Conservation (phyloP, 495 filamentous ascomycete genomes). For the Melanomma pulvis-pyrius region DNA sequence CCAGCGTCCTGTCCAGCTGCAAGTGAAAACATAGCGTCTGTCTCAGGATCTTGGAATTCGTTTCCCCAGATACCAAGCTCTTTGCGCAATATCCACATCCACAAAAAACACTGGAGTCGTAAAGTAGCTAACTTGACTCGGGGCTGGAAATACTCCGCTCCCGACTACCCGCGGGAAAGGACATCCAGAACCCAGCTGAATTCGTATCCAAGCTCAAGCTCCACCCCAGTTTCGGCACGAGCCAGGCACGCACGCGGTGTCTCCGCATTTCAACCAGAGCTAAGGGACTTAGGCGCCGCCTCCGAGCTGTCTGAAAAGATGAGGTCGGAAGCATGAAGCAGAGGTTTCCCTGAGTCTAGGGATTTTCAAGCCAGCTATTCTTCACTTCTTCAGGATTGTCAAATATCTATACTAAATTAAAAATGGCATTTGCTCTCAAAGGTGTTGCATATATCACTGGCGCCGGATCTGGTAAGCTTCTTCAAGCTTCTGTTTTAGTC, state of each 20-base stretch:
- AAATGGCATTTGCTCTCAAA: conserved; percentile 43
- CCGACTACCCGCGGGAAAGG: conserved; percentile 21
- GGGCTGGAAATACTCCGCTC: neutral
- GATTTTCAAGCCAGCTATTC: neutral
- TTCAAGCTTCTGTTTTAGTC: neutral
- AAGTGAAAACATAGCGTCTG: no score
- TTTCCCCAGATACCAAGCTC: no score
- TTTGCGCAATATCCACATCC: no score
- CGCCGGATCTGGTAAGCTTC: conserved; percentile 45
- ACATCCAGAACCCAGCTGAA: conserved; percentile 11
- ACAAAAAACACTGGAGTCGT: no score
- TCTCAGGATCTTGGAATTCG: no score
- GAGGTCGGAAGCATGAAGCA: neutral
- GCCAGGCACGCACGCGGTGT: conserved; percentile 4
- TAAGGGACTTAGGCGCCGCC: neutral
- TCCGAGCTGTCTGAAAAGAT: neutral
- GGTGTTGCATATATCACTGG: conserved; percentile 50
- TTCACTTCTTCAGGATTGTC: neutral
- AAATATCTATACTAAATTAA: neutral
- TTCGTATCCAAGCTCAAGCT: neutral
- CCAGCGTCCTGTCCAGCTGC: no score
- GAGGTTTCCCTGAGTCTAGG: neutral
- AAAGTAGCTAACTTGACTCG: no score
- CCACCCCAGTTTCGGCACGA: neutral
- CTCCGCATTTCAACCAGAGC: neutral